Conservation (phyloP, 2,329 filamentous ascomycete species). For the Trichophyton benhamiae region DNA sequence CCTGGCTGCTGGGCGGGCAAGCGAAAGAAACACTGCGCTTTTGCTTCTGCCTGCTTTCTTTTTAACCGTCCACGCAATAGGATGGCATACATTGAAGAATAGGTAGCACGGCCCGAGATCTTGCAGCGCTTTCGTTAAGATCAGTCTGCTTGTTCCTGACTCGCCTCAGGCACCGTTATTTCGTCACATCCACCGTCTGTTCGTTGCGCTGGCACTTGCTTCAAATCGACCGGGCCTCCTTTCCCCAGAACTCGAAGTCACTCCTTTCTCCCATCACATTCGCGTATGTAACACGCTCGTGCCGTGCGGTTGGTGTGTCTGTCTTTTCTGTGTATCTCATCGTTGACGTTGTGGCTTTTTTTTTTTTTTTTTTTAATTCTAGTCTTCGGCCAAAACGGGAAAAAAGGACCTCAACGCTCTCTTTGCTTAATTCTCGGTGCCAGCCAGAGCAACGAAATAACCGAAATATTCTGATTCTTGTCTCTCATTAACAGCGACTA, state of each 20-base stretch:
- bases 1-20: neutral
- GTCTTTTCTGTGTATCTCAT: neutral
- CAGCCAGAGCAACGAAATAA: neutral
- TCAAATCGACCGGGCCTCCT: neutral
- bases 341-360: neutral
- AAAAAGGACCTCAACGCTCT: neutral
- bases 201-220: neutral
- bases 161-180: neutral
- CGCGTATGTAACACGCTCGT: neutral
- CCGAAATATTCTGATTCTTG: neutral
- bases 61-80: neutral
- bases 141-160: neutral
- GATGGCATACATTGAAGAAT: constrained; percentile 1
- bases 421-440: neutral
- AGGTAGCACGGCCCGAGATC: constrained; percentile 4
- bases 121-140: neutral
- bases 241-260: neutral
- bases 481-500: neutral
- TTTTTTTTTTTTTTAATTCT: neutral
- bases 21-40: neutral
- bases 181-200: neutral
- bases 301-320: neutral
- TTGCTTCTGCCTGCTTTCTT: neutral
- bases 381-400: neutral
- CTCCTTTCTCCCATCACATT: neutral